Evolutionary conservation across 192 early-diverging fungal species (phyloP), one percentile per base, ranked within the genome.

Genomic region (Linnemannia elongata): DNA sequence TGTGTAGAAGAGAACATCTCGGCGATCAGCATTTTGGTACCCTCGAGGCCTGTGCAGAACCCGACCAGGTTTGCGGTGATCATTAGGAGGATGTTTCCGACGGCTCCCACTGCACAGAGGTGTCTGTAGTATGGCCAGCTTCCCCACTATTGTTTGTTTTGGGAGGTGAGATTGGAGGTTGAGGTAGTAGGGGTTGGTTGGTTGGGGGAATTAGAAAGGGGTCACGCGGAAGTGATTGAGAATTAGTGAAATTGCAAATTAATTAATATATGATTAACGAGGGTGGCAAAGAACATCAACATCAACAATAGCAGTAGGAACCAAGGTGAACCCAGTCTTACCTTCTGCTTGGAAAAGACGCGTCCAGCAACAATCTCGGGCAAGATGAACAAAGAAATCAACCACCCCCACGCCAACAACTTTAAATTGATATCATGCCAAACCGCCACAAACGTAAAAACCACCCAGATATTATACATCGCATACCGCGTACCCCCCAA

Each of bases 401-500:
- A 88, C 97, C 96, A 98, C 6, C 96, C 96, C 97, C 97, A 99
- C 30, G 96, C 95, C 79, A 99, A 79, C 24, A 99, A 81, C 33
- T 90, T 91, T 82, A 97, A 80, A n/a, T 94, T 91, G 49, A 99
- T 95, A 82, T 99, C 98, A 90, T 99, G 98, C 98, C 98, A 99
- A 27, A 99, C 72, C 6, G 98, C 98, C 7, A 99, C 98, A 93
- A 99, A 99, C 1, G 97, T 97, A 83, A 99, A 99, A 2, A 97
- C 92, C 2, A 97, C 89, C 88, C 94, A 96, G 39, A 96, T 94
- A 82, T 98, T 98, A 85, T 95, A 92, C 38, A 91, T 81, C 72
- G 93, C 91, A 63, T 93, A 93, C 20, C 89, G 88, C 3, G 92
- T 88, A 17, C 98, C 98, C 1, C 98, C 98, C 82, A 99, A 83